phyloP scores from a whole-genome alignment of 768 basidiomycete genomes.

The Tylopilus vinaceipallidus region DNA sequence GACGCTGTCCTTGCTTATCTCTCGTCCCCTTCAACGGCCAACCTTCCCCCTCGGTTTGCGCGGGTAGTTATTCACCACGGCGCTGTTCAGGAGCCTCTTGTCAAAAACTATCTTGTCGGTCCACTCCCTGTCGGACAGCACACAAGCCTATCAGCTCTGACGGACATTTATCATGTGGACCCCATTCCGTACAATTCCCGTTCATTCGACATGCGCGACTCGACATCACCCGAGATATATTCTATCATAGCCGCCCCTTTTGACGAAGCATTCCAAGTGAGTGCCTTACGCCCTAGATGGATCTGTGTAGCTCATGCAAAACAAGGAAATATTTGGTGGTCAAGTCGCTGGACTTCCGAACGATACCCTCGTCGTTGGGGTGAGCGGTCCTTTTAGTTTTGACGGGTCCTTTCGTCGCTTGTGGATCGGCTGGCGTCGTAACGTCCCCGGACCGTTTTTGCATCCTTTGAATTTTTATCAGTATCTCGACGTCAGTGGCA shows the following conservation, averaged over 20 bases:
- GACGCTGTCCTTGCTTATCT: conserved; percentile 46
- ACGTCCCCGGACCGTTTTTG: conserved; percentile 50
- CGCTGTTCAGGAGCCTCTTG: conserved; percentile 37
- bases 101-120: conserved; percentile 57
- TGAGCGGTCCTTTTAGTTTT: conserved; percentile 52
- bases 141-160: conserved; percentile 42
- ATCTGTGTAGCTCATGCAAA: background rate
- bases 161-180: conserved; percentile 51
- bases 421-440: conserved; percentile 52
- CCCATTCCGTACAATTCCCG: conserved; percentile 56
- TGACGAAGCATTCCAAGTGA: conserved; percentile 41
- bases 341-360: conserved; percentile 41
- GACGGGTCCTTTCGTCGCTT: conserved; percentile 58
- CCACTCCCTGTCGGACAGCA: conserved; percentile 46
- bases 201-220: conserved; percentile 32
- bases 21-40: conserved; percentile 26
- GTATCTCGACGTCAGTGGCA: conserved; percentile 56
- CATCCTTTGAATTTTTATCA: conserved; percentile 55
- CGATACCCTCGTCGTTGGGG: conserved; percentile 48
- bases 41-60: conserved; percentile 41
- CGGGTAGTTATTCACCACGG: conserved; percentile 54
- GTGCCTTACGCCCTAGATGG: background rate
- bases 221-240: conserved; percentile 28
- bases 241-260: conserved; percentile 35
- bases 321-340: conserved; percentile 49